Evolutionary conservation across 2,329 filamentous ascomycete species (phyloP).

Genomic region (Fusarium zealandicum): DNA sequence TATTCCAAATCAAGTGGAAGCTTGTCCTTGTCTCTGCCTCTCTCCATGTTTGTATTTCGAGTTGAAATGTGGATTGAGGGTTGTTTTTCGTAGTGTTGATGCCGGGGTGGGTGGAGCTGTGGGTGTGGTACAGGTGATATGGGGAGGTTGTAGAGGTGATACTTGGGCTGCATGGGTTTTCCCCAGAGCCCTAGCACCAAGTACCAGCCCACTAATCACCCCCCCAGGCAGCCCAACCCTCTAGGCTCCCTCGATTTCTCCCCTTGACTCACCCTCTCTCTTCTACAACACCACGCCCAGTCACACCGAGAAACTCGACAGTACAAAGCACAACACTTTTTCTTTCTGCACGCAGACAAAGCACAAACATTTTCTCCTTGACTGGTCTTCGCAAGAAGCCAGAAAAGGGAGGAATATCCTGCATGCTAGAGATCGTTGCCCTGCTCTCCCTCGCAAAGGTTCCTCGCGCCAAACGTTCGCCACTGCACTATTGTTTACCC

Average conservation of each 20-base stretch:
- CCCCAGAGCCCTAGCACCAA: background rate
- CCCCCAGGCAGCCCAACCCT: background rate
- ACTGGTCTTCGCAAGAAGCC: background rate
- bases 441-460: background rate
- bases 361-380: background rate
- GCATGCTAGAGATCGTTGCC: background rate
- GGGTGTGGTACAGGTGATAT: no score
- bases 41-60: no score
- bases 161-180: background rate
- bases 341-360: background rate
- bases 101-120: background rate
- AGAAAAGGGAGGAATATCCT: background rate
- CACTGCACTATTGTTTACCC: slow-evolving; percentile 1
- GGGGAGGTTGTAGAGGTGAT: background rate
- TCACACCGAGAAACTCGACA: slow-evolving; percentile 4
- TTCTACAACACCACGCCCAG: background rate
- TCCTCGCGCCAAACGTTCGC: background rate
- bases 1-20: no score
- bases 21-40: no score
- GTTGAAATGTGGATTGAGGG: no score
- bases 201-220: background rate
- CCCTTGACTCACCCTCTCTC: slow-evolving; percentile 2
- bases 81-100: background rate
- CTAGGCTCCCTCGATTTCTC: background rate
- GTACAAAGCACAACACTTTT: background rate